Evolutionary conservation across 169 alveolate genomes (phyloP).

Genomic region (Cryptosporidium meleagridis): DNA sequence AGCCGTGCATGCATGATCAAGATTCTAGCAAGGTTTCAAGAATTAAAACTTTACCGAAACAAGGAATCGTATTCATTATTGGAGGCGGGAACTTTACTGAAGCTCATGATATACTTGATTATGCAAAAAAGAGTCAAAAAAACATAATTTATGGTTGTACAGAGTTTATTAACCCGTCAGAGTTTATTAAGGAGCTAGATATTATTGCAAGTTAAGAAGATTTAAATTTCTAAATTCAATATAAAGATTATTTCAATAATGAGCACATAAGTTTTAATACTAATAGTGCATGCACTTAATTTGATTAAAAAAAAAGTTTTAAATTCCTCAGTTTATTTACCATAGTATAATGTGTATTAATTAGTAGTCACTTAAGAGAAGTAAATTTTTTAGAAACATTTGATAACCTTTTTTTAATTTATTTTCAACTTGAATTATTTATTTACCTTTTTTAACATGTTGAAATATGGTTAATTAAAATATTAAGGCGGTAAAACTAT

Average conservation of each 20-base stretch:
- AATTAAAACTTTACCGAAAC: slow-evolving; percentile 56
- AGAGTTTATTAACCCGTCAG: slow-evolving; percentile 78
- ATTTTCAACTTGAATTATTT: neutral
- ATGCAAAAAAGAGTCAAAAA: slow-evolving; percentile 80
- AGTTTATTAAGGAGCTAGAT: slow-evolving; percentile 77
- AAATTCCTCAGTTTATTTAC: neutral
- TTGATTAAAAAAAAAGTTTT: neutral
- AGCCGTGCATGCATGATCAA: slow-evolving; percentile 82
- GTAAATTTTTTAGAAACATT: neutral
- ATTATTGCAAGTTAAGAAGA: neutral
- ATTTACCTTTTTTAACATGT: neutral
- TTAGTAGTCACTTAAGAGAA: neutral
- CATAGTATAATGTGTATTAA: neutral
- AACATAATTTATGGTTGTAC: slow-evolving; percentile 81
- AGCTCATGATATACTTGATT: slow-evolving; percentile 81
- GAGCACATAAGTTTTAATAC: neutral
- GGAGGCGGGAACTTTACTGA: slow-evolving; percentile 88
- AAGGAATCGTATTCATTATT: slow-evolving; percentile 81
- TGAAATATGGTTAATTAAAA: no score
- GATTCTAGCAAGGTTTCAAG: slow-evolving; percentile 75
- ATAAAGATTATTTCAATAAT: neutral
- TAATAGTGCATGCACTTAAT: neutral
- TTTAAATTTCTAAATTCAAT: neutral
- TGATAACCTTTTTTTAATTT: neutral
- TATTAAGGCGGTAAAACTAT: neutral